Evolutionary conservation across 2,329 filamentous ascomycete genomes (phyloP).

Genomic region (Xylariaceae sp.): DNA sequence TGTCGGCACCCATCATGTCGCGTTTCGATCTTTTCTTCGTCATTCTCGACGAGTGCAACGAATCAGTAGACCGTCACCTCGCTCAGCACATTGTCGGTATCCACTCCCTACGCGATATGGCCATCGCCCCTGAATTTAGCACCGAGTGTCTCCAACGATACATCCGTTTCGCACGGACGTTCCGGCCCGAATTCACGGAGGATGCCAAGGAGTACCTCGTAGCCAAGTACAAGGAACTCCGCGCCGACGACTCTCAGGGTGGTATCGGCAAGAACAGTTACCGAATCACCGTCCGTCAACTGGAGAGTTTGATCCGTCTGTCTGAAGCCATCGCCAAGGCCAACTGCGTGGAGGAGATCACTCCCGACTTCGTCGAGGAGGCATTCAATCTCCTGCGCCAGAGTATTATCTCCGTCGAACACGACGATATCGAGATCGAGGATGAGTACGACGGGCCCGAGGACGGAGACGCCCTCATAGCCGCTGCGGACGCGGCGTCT

Average conservation of each 20-base stretch:
- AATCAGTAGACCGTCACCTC: slow-evolving; percentile 81
- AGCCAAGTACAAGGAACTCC: slow-evolving; percentile 89
- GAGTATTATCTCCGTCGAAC: slow-evolving; percentile 95
- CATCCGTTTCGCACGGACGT: slow-evolving; percentile 92
- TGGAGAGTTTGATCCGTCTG: slow-evolving; percentile 92
- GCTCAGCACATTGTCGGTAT: slow-evolving; percentile 93
- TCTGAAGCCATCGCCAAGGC: slow-evolving; percentile 98
- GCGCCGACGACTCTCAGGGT: slow-evolving; percentile 88
- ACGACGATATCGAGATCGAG: slow-evolving; percentile 93
- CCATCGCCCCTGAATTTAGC: slow-evolving; percentile 86
- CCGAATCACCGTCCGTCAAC: slow-evolving; percentile 91
- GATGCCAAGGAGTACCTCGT: slow-evolving; percentile 84
- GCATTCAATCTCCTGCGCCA: slow-evolving; percentile 87
- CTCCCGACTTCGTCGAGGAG: slow-evolving; percentile 78
- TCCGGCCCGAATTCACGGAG: slow-evolving; percentile 85
- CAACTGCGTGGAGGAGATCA: slow-evolving; percentile 90
- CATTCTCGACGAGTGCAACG: slow-evolving; percentile 93
- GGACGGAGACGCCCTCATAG: slow-evolving; percentile 43
- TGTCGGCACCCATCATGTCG: slow-evolving; percentile 98
- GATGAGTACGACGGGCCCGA: slow-evolving; percentile 58
- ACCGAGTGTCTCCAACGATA: slow-evolving; percentile 96
- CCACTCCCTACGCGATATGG: slow-evolving; percentile 87
- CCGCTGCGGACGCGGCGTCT: slow-evolving; percentile 46
- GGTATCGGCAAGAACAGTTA: slow-evolving; percentile 93
- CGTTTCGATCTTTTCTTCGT: slow-evolving; percentile 99